These are phyloP conservation scores for Apiotrichum gamsii DNA, from an alignment of 1,284 basidiomycete genomes.

Conservation along the genomic window DNA sequence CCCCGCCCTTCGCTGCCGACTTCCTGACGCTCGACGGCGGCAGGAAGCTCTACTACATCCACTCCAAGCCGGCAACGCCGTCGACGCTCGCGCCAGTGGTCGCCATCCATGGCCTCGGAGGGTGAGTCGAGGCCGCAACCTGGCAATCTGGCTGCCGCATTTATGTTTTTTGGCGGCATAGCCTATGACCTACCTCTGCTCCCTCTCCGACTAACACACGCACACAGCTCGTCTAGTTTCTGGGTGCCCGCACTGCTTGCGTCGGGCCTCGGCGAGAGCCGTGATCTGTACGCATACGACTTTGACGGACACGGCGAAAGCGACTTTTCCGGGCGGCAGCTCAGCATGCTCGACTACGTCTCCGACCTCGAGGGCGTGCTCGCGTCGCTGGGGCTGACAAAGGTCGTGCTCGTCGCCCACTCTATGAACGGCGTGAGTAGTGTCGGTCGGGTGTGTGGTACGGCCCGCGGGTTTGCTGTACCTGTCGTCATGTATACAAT, in stretches of 20 bases:
- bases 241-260: conserved; percentile 21
- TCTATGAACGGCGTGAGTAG: conserved; percentile 31
- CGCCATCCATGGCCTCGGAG: conserved; percentile 24
- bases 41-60: conserved; percentile 11
- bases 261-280: conserved; percentile 9
- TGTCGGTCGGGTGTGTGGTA: too few relatives aligned
- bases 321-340: conserved; percentile 17
- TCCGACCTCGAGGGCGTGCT: conserved; percentile 23
- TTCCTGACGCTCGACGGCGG: conserved; percentile 4
- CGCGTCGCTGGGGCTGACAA: conserved; percentile 9
- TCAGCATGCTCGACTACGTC: conserved; percentile 13
- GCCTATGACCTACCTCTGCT: not conserved
- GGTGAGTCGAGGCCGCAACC: too few relatives aligned
- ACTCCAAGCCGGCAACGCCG: conserved; percentile 47
- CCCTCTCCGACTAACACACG: not conserved
- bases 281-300: conserved; percentile 24
- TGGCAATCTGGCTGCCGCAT: too few relatives aligned
- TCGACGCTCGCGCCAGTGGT: conserved; percentile 49
- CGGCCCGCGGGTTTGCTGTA: too few relatives aligned
- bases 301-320: conserved; percentile 27
- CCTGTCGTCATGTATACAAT: not conserved
- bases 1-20: conserved; percentile 4
- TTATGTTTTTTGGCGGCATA: not conserved
- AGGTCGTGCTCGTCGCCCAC: conserved; percentile 28
- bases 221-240: conserved; percentile 42